Percentiles rank a stretch among this genome's conserved stretches.
Evolutionary conservation across 371 early-diverging fungal species (phyloP).

Genomic region (Smittium culicis): DNA sequence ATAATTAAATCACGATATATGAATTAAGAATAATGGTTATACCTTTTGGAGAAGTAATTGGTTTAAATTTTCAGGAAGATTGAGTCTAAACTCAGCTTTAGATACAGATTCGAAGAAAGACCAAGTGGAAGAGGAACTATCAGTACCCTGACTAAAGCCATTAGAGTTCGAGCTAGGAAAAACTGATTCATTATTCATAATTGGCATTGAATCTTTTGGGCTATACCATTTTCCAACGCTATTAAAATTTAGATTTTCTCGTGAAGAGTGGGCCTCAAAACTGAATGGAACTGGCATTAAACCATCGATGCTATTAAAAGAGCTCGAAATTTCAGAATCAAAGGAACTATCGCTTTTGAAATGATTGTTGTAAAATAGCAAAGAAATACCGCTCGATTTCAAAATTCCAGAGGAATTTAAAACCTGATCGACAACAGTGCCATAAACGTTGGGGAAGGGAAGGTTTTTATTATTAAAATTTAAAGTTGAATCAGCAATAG

Average conservation of each 20-base stretch:
- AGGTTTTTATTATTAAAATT: too few species aligned
- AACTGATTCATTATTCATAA: background rate
- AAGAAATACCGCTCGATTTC: background rate
- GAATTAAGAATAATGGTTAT: background rate
- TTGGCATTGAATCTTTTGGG: background rate
- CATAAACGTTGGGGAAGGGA: too few species aligned
- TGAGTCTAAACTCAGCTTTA: background rate
- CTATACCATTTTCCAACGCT: slow-evolving; percentile 4
- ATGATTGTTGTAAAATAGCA: slow-evolving; percentile 1
- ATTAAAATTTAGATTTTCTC: background rate
- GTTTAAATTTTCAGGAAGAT: background rate
- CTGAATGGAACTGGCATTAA: background rate
- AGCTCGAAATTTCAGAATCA: background rate
- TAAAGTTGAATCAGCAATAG: too few species aligned
- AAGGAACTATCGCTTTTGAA: background rate
- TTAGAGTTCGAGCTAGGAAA: too few species aligned
- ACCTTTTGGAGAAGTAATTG: background rate
- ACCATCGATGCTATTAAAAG: background rate
- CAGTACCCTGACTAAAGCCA: background rate
- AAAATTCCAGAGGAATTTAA: background rate
- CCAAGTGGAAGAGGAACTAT: background rate
- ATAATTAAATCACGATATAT: too few species aligned
- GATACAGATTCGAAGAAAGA: background rate
- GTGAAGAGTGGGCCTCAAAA: background rate
- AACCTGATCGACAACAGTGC: background rate